A percentile compares a stretch with the other conserved stretches of the same genome.
phyloP scores from a whole-genome alignment of 2,329 filamentous ascomycete genomes.

The Phyllosticta citribraziliensis region DNA sequence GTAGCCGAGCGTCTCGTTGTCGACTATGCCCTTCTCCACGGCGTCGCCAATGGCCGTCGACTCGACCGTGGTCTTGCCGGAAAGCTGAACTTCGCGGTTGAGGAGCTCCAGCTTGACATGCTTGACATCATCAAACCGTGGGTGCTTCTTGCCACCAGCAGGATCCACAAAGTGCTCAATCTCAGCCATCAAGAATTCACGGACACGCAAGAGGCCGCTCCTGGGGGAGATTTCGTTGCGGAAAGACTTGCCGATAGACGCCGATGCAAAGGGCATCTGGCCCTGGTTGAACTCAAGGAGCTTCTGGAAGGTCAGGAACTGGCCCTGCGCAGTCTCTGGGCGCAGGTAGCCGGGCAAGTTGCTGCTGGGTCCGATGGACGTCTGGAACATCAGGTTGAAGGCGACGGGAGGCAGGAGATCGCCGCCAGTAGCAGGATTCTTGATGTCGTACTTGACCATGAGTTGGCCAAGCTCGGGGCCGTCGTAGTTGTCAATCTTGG shows the following conservation, averaged over 20 bases:
- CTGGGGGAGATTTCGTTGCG: slow-evolving; percentile 95
- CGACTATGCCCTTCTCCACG: slow-evolving; percentile 70
- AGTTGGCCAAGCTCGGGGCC: slow-evolving; percentile 77
- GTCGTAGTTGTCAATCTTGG: slow-evolving; percentile 90
- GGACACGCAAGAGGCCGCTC: slow-evolving; percentile 80
- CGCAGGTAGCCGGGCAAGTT: slow-evolving; percentile 77
- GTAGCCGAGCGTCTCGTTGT: slow-evolving; percentile 97
- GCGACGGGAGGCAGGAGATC: slow-evolving; percentile 71
- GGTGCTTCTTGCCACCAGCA: slow-evolving; percentile 86
- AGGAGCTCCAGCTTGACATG: slow-evolving; percentile 76
- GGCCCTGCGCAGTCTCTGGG: slow-evolving; percentile 94
- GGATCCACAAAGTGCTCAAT: slow-evolving; percentile 98
- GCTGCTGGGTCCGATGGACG: slow-evolving; percentile 83
- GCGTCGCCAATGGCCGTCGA: slow-evolving; percentile 76
- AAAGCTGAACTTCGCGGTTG: slow-evolving; percentile 73
- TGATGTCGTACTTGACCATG: slow-evolving; percentile 85
- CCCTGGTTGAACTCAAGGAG: slow-evolving; percentile 93
- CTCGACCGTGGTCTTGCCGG: slow-evolving; percentile 68
- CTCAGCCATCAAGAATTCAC: slow-evolving; percentile 97
- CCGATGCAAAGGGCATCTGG: slow-evolving; percentile 92
- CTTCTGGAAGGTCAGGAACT: slow-evolving; percentile 96
- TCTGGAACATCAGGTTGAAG: slow-evolving; percentile 99
- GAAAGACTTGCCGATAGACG: slow-evolving; percentile 95
- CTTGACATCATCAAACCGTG: slow-evolving; percentile 76
- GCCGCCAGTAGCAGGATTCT: slow-evolving; percentile 71